Conservation (phyloP, 371 early-diverging fungal species). For the Mucor indicus region DNA sequence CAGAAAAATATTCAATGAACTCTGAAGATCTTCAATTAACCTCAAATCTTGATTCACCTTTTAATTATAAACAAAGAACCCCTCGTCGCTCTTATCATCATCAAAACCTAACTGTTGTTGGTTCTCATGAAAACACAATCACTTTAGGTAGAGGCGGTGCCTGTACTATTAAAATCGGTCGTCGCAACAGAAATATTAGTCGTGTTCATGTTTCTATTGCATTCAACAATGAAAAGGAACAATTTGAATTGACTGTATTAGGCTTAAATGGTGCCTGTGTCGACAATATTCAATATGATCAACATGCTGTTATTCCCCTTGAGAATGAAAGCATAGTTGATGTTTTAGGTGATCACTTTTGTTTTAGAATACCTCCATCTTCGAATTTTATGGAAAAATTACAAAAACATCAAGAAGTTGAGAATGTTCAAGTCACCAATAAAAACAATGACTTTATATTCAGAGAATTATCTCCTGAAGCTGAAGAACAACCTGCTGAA, state of each 20-base stretch:
- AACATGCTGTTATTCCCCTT: slow-evolving; percentile 29
- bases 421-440: not conserved
- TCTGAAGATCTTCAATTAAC: slow-evolving; percentile 41
- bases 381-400: slow-evolving; percentile 2
- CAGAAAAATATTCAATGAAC: slow-evolving; percentile 11
- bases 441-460: slow-evolving; percentile 6
- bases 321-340: slow-evolving; percentile 34
- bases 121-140: slow-evolving; percentile 41
- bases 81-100: not conserved
- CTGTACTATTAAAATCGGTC: slow-evolving; percentile 55
- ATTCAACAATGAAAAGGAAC: slow-evolving; percentile 22
- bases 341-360: slow-evolving; percentile 34
- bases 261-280: slow-evolving; percentile 55
- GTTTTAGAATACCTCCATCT: slow-evolving; percentile 20
- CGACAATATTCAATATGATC: slow-evolving; percentile 30
- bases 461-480: slow-evolving; percentile 12
- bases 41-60: slow-evolving; percentile 11
- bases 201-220: slow-evolving; percentile 56
- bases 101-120: slow-evolving; percentile 27
- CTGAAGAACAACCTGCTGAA: slow-evolving; percentile 8
- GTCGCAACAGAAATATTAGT: slow-evolving; percentile 58
- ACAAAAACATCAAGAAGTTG: not conserved
- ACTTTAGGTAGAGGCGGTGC: slow-evolving; percentile 57
- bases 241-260: slow-evolving; percentile 49
- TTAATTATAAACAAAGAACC: not conserved